Percentiles rank a stretch among this genome's conserved stretches.
phyloP scores from a whole-genome alignment of 164 flowering plant species.

The Stephania cephalantha region DNA sequence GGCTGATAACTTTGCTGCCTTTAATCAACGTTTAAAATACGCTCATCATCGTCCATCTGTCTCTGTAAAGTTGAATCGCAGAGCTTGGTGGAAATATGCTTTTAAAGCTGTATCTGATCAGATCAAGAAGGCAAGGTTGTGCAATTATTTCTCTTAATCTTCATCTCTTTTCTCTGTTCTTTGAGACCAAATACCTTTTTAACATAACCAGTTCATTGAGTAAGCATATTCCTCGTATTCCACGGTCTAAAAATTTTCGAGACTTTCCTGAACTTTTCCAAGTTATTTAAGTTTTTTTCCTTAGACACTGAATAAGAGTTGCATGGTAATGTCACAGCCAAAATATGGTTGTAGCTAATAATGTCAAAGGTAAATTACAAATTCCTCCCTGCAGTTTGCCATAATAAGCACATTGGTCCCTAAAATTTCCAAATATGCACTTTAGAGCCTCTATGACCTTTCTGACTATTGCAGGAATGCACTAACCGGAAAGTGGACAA shows the following conservation, averaged over 20 bases:
- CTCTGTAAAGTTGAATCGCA: conserved; percentile 64
- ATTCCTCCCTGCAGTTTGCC: too few relatives aligned
- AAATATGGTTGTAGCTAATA: too few relatives aligned
- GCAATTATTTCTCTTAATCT: neutral
- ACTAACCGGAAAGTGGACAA: too few relatives aligned
- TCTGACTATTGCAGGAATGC: too few relatives aligned
- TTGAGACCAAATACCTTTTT: neutral
- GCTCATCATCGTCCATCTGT: conserved; percentile 87
- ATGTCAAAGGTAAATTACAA: too few relatives aligned
- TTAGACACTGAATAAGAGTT: too few relatives aligned
- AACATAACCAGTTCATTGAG: neutral
- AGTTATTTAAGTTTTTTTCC: too few relatives aligned
- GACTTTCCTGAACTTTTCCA: too few relatives aligned
- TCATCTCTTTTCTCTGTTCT: neutral
- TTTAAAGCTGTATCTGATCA: conserved; percentile 66
- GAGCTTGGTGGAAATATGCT: conserved; percentile 95
- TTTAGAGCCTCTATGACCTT: too few relatives aligned
- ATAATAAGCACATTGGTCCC: too few relatives aligned
- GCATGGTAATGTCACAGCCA: too few relatives aligned
- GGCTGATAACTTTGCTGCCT: conserved; percentile 91
- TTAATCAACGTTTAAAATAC: conserved; percentile 75
- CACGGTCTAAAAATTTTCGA: neutral
- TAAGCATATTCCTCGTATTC: neutral
- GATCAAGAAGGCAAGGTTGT: conserved; percentile 78
- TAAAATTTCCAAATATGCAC: too few relatives aligned